A percentile compares a stretch with the other conserved stretches of the same genome.
phyloP scores from a whole-genome alignment of 139 green algal genomes.

The Picochlorum sp. region DNA sequence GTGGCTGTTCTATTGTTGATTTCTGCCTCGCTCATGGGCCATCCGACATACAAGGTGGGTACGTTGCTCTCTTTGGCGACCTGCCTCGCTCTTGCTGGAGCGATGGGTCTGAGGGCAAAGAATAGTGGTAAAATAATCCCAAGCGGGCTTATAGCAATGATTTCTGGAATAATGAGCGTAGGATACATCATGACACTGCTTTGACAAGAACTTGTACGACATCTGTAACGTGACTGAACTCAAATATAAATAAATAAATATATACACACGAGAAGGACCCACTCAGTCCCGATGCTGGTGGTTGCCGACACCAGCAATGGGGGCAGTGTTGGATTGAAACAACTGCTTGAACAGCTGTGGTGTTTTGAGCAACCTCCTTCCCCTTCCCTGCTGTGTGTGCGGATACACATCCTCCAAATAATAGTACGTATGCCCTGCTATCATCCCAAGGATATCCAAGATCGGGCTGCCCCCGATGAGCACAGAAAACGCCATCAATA shows the following conservation, averaged over 20 bases:
- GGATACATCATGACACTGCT: conserved; percentile 13
- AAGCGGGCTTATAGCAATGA: conserved; percentile 10
- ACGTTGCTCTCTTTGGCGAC: conserved; percentile 23
- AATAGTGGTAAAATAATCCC: conserved; percentile 21
- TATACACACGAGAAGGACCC: too few species aligned
- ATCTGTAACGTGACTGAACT: too few species aligned
- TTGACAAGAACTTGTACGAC: not conserved
- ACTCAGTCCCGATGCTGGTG: too few species aligned
- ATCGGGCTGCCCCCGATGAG: conserved; percentile 80
- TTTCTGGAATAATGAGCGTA: conserved; percentile 16
- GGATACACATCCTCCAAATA: conserved; percentile 98
- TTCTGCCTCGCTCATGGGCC: conserved; percentile 22
- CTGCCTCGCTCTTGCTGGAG: conserved; percentile 5
- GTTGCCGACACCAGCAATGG: not conserved
- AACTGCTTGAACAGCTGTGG: not conserved
- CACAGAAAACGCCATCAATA: conserved; percentile 89
- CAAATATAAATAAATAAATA: too few species aligned
- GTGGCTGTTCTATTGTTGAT: conserved; percentile 20
- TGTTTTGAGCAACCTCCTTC: conserved; percentile 14
- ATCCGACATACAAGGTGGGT: conserved; percentile 10
- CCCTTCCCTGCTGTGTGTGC: conserved; percentile 27
- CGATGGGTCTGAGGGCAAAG: conserved; percentile 24
- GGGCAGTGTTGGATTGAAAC: not conserved
- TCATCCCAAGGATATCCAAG: conserved; percentile 91
- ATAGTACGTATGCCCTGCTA: conserved; percentile 90